These are phyloP conservation scores for Mortierella sp. DNA, from an alignment of 371 early-diverging fungal genomes.

Conservation along the genomic window DNA sequence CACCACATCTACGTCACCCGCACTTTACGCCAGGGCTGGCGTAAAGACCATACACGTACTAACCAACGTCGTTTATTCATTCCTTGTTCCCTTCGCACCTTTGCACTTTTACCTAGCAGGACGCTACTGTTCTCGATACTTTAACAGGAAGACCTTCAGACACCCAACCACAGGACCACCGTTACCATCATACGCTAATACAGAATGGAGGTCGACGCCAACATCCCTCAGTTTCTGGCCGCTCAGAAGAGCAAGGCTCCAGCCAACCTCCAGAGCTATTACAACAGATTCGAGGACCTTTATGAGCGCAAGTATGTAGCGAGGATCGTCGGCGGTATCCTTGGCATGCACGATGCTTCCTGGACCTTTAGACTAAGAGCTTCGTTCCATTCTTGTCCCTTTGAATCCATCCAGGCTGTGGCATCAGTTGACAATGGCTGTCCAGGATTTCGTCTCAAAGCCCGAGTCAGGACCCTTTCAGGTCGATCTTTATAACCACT, in stretches of 20 bases:
- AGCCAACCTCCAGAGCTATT: conserved; percentile 75
- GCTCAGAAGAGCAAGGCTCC: conserved; percentile 77
- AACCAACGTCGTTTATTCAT: too few relatives aligned
- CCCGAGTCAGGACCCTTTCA: conserved; percentile 84
- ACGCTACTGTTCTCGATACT: neutral
- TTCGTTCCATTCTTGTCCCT: neutral
- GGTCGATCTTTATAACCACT: conserved; percentile 85
- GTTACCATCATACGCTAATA: neutral
- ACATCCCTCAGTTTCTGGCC: conserved; percentile 79
- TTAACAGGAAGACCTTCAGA: neutral
- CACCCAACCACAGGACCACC: conserved; percentile 1
- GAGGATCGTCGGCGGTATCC: neutral
- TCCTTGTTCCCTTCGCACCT: neutral
- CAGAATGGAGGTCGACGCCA: conserved; percentile 86
- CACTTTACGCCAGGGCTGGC: too few relatives aligned
- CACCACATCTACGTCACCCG: conserved; percentile 6
- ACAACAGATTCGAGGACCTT: conserved; percentile 84
- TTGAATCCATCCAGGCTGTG: conserved; percentile 75
- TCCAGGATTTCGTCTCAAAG: conserved; percentile 80
- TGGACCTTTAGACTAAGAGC: too few relatives aligned
- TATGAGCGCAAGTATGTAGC: conserved; percentile 90
- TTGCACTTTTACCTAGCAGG: neutral
- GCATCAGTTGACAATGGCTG: conserved; percentile 93
- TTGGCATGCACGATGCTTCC: too few relatives aligned
- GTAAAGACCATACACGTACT: too few relatives aligned